phyloP scores from a whole-genome alignment of 495 filamentous ascomycete genomes.

The Aspergillus taichungensis region DNA sequence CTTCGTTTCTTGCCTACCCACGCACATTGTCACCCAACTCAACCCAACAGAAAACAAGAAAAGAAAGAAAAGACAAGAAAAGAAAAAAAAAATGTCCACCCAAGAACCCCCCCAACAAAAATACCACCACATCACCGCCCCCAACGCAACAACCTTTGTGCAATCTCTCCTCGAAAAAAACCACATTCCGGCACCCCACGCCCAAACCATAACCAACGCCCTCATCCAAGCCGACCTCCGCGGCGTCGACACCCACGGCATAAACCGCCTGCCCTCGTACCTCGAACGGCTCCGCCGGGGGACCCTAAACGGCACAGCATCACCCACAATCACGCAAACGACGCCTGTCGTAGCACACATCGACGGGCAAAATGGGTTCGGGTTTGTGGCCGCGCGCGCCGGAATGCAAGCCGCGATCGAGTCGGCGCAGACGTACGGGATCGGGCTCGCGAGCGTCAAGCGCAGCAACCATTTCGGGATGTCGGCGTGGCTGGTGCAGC shows the following conservation, averaged over 20 bases:
- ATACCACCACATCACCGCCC: conserved; percentile 19
- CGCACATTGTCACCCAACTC: no score
- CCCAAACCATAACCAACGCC: conserved; percentile 49
- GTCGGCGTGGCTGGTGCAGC: conserved; percentile 68
- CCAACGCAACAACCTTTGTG: conserved; percentile 29
- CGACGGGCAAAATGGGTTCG: conserved; percentile 67
- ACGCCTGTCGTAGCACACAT: conserved; percentile 61
- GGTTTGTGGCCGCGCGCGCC: conserved; percentile 54
- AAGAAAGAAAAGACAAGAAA: no score
- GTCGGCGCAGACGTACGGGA: conserved; percentile 56
- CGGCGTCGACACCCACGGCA: conserved; percentile 71
- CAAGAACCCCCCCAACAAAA: conserved; percentile 7
- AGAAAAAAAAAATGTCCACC: conserved; percentile 6
- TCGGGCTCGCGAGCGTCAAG: conserved; percentile 64
- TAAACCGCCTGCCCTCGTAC: conserved; percentile 69
- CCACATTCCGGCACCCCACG: conserved; percentile 46
- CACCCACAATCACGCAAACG: conserved; percentile 46
- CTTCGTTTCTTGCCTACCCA: no score
- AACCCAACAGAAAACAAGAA: no score
- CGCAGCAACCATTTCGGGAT: conserved; percentile 78
- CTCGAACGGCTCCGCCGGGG: conserved; percentile 59
- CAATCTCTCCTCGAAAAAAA: conserved; percentile 45
- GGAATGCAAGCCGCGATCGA: conserved; percentile 56
- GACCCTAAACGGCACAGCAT: conserved; percentile 49
- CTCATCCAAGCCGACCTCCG: conserved; percentile 67